Evolutionary conservation across 805 yeast genomes (phyloP).

Genomic region (Candida palmyrensis): DNA sequence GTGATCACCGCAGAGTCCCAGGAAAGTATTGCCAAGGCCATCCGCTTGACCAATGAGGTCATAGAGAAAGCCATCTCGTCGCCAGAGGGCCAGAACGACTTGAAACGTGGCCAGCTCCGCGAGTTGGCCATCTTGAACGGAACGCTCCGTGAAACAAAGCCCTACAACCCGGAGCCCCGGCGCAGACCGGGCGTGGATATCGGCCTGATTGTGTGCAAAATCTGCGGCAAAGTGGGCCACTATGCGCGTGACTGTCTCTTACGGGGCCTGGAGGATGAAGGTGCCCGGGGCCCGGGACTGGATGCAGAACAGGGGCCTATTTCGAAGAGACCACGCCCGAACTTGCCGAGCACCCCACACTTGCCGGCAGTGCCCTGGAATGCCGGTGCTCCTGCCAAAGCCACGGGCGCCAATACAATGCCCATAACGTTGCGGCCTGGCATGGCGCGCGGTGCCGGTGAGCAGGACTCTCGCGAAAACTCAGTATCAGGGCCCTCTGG

Average conservation of each 20-base stretch:
- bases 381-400: neutral
- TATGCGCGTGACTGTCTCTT: constrained; percentile 86
- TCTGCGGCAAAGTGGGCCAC: constrained; percentile 83
- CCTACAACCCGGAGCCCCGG: constrained; percentile 38
- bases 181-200: constrained; percentile 37
- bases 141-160: constrained; percentile 75
- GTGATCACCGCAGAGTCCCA: constrained; percentile 78
- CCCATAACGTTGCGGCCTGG: no score
- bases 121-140: constrained; percentile 94
- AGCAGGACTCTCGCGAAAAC: neutral
- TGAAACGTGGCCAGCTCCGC: constrained; percentile 84
- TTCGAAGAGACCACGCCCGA: no score
- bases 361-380: constrained; percentile 7
- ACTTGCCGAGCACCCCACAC: constrained; percentile 1
- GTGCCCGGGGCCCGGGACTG: no score
- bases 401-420: no score
- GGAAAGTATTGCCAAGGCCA: constrained; percentile 71
- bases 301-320: no score
- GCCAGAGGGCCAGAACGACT: constrained; percentile 91
- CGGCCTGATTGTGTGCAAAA: constrained; percentile 58
- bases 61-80: constrained; percentile 79
- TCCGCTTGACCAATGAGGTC: constrained; percentile 66
- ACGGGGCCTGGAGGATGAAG: no score
- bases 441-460: no score
- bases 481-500: no score